A percentile compares a stretch with the other conserved stretches of the same genome.
Conservation (phyloP, 2,329 filamentous ascomycete genomes). For the Epichloe elymi region DNA sequence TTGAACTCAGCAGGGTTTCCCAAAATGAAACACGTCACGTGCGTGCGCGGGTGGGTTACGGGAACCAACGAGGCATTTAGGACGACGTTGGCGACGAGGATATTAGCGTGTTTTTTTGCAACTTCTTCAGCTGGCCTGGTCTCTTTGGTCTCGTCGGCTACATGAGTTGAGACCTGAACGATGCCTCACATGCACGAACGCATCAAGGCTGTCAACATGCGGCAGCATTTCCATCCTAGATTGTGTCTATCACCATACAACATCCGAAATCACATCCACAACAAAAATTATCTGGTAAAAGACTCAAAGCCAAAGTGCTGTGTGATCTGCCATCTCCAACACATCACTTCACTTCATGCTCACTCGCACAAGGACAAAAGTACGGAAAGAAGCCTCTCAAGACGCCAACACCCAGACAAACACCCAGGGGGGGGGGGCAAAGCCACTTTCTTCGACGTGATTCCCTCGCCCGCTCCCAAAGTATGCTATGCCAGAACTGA, state of each 20-base stretch:
- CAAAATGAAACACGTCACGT: not conserved
- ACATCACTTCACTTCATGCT: not conserved
- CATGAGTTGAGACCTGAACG: too few relatives aligned
- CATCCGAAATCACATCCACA: not conserved
- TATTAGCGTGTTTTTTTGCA: not conserved
- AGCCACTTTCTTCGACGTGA: not conserved
- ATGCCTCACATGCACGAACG: too few relatives aligned
- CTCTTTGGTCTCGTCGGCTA: too few relatives aligned
- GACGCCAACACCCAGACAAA: constrained; percentile 23
- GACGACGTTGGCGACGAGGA: not conserved
- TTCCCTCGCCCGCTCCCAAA: not conserved
- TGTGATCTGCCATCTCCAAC: constrained; percentile 1
- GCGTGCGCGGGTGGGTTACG: not conserved
- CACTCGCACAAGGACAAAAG: not conserved
- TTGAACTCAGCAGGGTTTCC: not conserved
- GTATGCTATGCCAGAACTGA: constrained; percentile 7
- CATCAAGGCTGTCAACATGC: too few relatives aligned
- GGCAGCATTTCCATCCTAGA: not conserved
- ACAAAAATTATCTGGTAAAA: not conserved
- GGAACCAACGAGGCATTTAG: not conserved
- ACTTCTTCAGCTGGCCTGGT: not conserved
- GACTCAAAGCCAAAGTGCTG: not conserved
- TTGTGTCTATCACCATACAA: constrained; percentile 2
- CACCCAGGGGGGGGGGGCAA: constrained; percentile 3
- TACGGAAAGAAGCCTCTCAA: constrained; percentile 6